These are phyloP conservation scores for Apiospora saccharicola DNA, from an alignment of 2,329 filamentous ascomycete genomes.

Conservation along the genomic window DNA sequence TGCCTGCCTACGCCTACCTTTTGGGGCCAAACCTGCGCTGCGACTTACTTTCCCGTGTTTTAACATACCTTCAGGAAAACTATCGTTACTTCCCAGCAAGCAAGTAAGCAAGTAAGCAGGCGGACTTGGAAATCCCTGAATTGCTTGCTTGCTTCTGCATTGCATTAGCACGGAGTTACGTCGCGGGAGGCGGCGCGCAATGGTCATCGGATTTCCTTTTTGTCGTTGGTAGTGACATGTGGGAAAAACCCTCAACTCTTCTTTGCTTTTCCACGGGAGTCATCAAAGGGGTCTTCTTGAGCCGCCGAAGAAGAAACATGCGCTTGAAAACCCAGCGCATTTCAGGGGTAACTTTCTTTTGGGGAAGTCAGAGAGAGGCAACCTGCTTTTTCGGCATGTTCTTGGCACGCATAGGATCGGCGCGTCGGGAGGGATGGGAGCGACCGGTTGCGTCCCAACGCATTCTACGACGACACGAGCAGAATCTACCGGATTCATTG, in stretches of 20 bases:
- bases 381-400: neutral
- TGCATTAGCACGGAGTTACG: conserved; percentile 3
- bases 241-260: neutral
- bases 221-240: neutral
- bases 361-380: too few relatives aligned
- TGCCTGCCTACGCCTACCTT: neutral
- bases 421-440: neutral
- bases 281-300: neutral
- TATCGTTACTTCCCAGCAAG: neutral
- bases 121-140: neutral
- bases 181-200: conserved; percentile 8
- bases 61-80: neutral
- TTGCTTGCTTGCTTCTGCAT: neutral
- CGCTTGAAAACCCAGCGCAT: neutral
- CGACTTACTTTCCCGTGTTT: neutral
- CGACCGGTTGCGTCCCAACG: neutral
- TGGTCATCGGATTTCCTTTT: neutral
- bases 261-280: neutral
- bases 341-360: neutral
- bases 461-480: neutral
- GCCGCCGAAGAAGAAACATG: neutral
- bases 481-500: neutral
- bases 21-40: neutral
- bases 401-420: conserved; percentile 11
- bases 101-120: too few relatives aligned